A percentile compares a stretch with the other conserved stretches of the same genome.
phyloP scores from a whole-genome alignment of 225 moss, liverwort and hornwort genomes.

The Bryum argenteum region DNA sequence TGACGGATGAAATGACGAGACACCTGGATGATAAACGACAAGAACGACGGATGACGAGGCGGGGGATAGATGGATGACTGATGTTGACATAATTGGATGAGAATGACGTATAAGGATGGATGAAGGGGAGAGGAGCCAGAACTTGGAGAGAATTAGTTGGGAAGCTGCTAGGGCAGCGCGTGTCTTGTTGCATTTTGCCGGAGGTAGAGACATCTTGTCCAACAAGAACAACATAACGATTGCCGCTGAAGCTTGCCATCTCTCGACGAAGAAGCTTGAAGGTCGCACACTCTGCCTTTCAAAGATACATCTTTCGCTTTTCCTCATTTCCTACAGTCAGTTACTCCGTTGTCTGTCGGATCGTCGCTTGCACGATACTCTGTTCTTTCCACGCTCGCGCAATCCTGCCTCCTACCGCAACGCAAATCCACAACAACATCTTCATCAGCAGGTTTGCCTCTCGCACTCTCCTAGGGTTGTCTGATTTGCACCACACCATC shows the following conservation, averaged over 20 bases:
- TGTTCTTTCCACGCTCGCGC: constrained; percentile 4
- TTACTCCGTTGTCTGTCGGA: not conserved
- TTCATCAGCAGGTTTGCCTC: constrained; percentile 8
- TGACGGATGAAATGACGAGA: no score
- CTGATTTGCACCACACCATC: no score
- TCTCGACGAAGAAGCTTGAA: not conserved
- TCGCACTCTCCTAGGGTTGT: no score
- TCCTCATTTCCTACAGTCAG: no score
- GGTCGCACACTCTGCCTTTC: no score
- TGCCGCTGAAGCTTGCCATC: not conserved
- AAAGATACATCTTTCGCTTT: no score
- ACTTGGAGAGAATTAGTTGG: constrained; percentile 12
- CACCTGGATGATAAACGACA: no score
- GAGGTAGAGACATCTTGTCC: not conserved
- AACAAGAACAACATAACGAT: not conserved
- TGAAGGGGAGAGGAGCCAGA: not conserved
- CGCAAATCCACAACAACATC: not conserved
- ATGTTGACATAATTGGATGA: no score
- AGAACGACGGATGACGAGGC: no score
- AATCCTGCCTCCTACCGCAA: not conserved
- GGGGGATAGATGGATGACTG: no score
- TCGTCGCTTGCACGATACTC: constrained; percentile 12
- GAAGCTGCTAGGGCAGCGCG: not conserved
- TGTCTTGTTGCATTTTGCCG: constrained; percentile 14
- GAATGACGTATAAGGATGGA: not conserved